Conservation (phyloP, 2,329 filamentous ascomycete species). For the Thielaviopsis euricoi region DNA sequence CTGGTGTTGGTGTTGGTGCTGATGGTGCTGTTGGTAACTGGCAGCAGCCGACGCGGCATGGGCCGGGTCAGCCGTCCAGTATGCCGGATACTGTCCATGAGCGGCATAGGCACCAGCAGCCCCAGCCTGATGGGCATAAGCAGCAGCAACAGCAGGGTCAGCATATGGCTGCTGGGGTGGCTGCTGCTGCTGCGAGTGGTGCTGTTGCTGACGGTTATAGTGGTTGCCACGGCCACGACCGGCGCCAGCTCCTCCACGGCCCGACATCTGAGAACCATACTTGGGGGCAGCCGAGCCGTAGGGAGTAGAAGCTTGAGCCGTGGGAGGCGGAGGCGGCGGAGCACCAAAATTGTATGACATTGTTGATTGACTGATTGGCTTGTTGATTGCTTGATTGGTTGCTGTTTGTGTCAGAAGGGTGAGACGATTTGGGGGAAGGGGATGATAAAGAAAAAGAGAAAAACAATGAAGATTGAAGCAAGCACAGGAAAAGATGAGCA, state of each 20-base stretch:
- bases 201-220: slow-evolving; percentile 11
- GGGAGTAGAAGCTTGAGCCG: slow-evolving; percentile 27
- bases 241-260: slow-evolving; percentile 16
- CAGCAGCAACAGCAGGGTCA: slow-evolving; percentile 21
- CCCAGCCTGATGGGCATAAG: slow-evolving; percentile 31
- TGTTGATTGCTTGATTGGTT: too few relatives aligned
- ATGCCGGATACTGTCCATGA: slow-evolving; percentile 37
- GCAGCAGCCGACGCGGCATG: not conserved
- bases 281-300: slow-evolving; percentile 24
- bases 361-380: slow-evolving; percentile 8
- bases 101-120: slow-evolving; percentile 32
- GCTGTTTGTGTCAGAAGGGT: not conserved
- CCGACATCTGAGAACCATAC: slow-evolving; percentile 7
- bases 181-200: slow-evolving; percentile 21
- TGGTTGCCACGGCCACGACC: slow-evolving; percentile 4
- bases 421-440: not conserved
- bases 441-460: slow-evolving; percentile 3
- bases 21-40: slow-evolving; percentile 1
- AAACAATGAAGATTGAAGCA: not conserved
- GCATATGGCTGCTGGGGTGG: slow-evolving; percentile 20
- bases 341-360: slow-evolving; percentile 42
- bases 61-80: slow-evolving; percentile 8
- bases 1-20: too few relatives aligned
- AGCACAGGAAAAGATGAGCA: not conserved
- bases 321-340: slow-evolving; percentile 31